Base-by-base conservation (phyloP, 257 asterid species). In the Thymus quinquecostatus region DNA sequence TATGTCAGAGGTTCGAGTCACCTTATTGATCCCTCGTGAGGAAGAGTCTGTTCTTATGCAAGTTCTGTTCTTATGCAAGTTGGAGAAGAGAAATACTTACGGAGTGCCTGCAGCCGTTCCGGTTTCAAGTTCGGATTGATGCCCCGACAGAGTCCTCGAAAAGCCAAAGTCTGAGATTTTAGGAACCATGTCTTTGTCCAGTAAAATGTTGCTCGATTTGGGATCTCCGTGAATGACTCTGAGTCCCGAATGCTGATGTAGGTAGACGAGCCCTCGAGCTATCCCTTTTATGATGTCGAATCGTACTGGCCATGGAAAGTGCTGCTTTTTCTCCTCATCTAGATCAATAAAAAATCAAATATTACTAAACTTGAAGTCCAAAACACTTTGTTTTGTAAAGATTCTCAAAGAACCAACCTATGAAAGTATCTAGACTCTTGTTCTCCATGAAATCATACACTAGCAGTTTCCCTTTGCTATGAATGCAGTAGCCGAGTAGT, bases 401-500 rank as follows among this genome's bases (percentile, higher is more conserved):
- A 50, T 66, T 49, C 6, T 66, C 1, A 38, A 47, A 53, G 5
- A 43, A 62, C 71, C 8, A 61, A 44, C 75, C 80, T 55, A 43
- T 14, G 1, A 43, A 75, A 6, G 13, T 53, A 32, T 40, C 29
- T 36, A 78, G 47, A 55, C 69, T 62, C 40, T 8, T 45, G 73
- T 64, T 69, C 63, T 49, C 66, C 79, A 59, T 74, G 74, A 63
- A 78, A 66, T 73, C 76, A 28, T 73, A 69, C 5, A 78, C 66
- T 0, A 78, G 47, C 59, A 78, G 54, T 9, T 12, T 9, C 38
- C 64, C 76, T 63, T 30, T 67, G 40, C 62, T 11, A 6, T 40
- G 68, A 53, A 51, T 32, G 79, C 79, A 74, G 61, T 74, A 74
- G n/a, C 83, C 83, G 64, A 64, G 71, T 63, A 70, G 62, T 30